Evolutionary conservation across 78 protist species (phyloP), one percentile per base, ranked within the genome.

Genomic region (Dictyostelium intermedium): DNA sequence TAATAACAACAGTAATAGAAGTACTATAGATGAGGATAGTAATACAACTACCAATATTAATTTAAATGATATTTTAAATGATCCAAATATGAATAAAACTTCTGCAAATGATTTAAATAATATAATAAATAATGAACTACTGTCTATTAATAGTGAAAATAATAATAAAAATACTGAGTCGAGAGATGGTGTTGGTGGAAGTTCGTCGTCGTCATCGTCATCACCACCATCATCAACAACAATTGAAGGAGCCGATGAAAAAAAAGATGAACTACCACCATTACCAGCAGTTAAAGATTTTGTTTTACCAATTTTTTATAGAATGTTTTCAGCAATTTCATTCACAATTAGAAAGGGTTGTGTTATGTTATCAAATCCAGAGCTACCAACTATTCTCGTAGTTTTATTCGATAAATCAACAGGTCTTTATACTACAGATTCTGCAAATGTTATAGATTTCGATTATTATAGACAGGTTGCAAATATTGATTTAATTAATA

Each of bases 381-480:
- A 91, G 30, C 45, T 91, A 61, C 95, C 91, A 23, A 84, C 91
- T 4, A 91, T 91, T 6, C 18, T 84, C 2, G 84, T 84, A 6
- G 37, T 83, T 53, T 5, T 34, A 43, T 91, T 91, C 47, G 91
- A 91, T 35, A 91, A 84, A 74, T 25, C 84, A 39, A 30, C 63
- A 5, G 95, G 95, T 25, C 9, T 91, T 20, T 84, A 91, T 47
- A 91, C 95, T 20, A 83, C 79, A 23, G 91, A 89, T 47, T 11
- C 70, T 14, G 84, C 91, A 45, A 37, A 56, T 32, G 10, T 60
- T 7, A 27, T 63, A 25, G 91, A 91, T 30, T 73, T 78, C 4
- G 95, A 91, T 83, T 84, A 84, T 23, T 91, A 91, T 77, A 35
- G 95, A 61, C 92, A 84, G 34, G 41, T 76, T 66, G 84, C 95